Base-by-base conservation (phyloP, 805 yeast genomes). In the Dipodascus geniculatus region DNA sequence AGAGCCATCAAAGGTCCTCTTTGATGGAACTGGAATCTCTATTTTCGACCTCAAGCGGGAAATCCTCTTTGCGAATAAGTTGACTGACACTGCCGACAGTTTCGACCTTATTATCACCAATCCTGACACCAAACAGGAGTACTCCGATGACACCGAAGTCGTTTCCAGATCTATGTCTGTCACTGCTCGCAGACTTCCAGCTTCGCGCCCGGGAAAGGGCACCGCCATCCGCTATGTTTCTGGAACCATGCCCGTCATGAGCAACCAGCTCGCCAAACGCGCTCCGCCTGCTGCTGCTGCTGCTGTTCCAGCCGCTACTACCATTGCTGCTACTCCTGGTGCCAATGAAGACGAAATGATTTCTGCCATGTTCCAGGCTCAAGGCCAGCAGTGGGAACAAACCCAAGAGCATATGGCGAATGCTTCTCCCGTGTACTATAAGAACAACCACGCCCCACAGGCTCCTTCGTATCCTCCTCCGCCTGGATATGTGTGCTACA, bases 21-120 rank as follows among this genome's bases (percentile, higher is more conserved):
- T 93, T 65, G 99, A 93, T 67, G 99, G 99, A 20, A 91, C 99
- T 0, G 97, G 98, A 24, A 81, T 93, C 47, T 87, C 96, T 1
- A 96, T 90, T 1, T 93, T 91, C 70, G 99, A 93, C 64, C 72
- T 93, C 56, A 93, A 93, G 69, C 82, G 91, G 57, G 98, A 93
- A 61, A 88, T 93, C 51, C 85, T 93, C 48, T 68, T 76, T 19
- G 87, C 82, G 42, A 91, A 90, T 68, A 85, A 81, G 61, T 73
- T 93, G 16, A 88, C 90, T 3, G 83, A 82, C 56, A 95, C 96
- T 1, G 78, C 83, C 1, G 96, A 87, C 64, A 54, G 60, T 11
- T 89, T 90, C 62, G 93, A 87, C 64, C 71, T 93, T 42, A 70
- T 78, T 48, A 63, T 93, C 17, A 85, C 78, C 64, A 85, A 83